These are phyloP conservation scores for Neotropicomus parvogracilis DNA, from an alignment of 1,284 basidiomycete genomes.

Conservation along the genomic window DNA sequence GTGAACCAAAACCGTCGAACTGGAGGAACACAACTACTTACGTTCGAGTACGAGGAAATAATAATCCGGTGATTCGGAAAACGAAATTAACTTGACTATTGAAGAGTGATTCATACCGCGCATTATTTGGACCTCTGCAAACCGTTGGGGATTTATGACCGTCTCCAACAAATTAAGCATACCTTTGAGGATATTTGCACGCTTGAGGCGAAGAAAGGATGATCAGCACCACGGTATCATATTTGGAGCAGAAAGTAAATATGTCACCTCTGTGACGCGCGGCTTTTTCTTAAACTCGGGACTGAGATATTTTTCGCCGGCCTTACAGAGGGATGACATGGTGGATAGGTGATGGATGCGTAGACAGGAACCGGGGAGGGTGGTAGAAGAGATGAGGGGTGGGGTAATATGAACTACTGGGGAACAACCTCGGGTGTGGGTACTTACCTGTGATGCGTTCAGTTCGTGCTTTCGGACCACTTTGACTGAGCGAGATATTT, in stretches of 20 bases:
- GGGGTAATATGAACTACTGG: conserved; percentile 35
- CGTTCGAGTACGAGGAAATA: conserved; percentile 95
- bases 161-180: not conserved
- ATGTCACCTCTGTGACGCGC: conserved; percentile 90
- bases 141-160: conserved; percentile 1
- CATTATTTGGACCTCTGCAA: conserved; percentile 97
- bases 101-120: conserved; percentile 87
- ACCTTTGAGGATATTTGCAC: conserved; percentile 97
- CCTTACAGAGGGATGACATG: conserved; percentile 49
- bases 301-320: conserved; percentile 89
- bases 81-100: conserved; percentile 86
- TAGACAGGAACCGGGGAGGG: conserved; percentile 14
- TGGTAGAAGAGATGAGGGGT: conserved; percentile 1
- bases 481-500: conserved; percentile 62
- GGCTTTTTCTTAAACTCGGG: conserved; percentile 92
- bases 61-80: conserved; percentile 89
- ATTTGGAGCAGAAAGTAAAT: conserved; percentile 30
- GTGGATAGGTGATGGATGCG: conserved; percentile 18
- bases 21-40: conserved; percentile 37
- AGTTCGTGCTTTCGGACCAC: conserved; percentile 97
- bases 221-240: conserved; percentile 18
- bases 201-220: conserved; percentile 48
- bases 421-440: conserved; percentile 10
- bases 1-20: conserved; percentile 13
- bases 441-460: conserved; percentile 90